Evolutionary conservation across 805 yeast species (phyloP).

Genomic region (Trichomonascus vanleenenianus): DNA sequence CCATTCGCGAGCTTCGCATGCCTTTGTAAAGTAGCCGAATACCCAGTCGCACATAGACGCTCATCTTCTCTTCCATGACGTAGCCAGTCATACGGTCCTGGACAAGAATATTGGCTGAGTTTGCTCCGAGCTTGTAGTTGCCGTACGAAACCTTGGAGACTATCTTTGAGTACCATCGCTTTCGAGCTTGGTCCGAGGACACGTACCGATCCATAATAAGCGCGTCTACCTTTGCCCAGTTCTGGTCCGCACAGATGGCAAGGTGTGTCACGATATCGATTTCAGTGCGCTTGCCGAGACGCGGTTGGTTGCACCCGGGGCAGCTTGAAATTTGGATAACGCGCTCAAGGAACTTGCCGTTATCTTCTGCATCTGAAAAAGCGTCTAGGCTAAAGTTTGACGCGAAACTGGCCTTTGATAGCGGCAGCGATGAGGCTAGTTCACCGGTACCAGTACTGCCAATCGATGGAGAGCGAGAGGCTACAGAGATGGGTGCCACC

Average conservation of each 20-base stretch:
- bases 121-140: conserved; percentile 73
- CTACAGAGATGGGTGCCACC: conserved; percentile 1
- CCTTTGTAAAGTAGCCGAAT: conserved; percentile 78
- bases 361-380: not conserved
- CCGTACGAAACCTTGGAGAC: conserved; percentile 84
- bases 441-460: not conserved
- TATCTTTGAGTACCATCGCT: conserved; percentile 81
- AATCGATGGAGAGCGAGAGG: not conserved
- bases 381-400: not conserved
- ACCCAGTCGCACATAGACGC: conserved; percentile 79
- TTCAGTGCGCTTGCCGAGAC: conserved; percentile 46
- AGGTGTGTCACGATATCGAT: conserved; percentile 76
- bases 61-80: conserved; percentile 89
- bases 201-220: conserved; percentile 61
- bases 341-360: conserved; percentile 24
- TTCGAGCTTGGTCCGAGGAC: conserved; percentile 72
- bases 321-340: conserved; percentile 61
- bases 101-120: conserved; percentile 89
- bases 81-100: conserved; percentile 88
- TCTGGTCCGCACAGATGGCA: conserved; percentile 75
- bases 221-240: conserved; percentile 63
- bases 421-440: not conserved
- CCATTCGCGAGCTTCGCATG: conserved; percentile 43
- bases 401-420: not conserved
- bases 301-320: conserved; percentile 67